These are phyloP conservation scores for Bisporella sp. DNA, from an alignment of 2,329 filamentous ascomycete genomes.

Conservation along the genomic window DNA sequence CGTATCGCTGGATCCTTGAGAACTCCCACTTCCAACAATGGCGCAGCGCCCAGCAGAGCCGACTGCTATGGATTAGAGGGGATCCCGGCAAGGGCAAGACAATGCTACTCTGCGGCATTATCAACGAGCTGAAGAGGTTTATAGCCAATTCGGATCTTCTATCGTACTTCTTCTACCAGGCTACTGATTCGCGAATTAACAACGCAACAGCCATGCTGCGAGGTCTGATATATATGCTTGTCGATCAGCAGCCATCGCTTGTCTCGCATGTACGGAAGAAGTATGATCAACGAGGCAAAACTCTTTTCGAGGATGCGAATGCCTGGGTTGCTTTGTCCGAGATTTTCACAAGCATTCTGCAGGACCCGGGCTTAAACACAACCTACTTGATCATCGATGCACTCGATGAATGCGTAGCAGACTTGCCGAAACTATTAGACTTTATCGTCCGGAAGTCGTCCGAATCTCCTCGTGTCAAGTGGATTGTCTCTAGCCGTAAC, in stretches of 20 bases:
- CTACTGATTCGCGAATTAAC: constrained; percentile 30
- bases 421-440: constrained; percentile 5
- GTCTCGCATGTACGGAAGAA: constrained; percentile 2
- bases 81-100: background rate
- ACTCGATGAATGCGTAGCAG: constrained; percentile 13
- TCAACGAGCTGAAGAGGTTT: background rate
- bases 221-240: constrained; percentile 35
- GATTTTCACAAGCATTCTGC: constrained; percentile 7
- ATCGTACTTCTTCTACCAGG: constrained; percentile 36
- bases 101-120: background rate
- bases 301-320: constrained; percentile 7
- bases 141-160: background rate
- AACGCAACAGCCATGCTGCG: constrained; percentile 33
- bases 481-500: constrained; percentile 14
- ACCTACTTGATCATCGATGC: constrained; percentile 19
- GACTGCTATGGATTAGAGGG: background rate
- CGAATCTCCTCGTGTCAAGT: constrained; percentile 7
- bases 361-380: constrained; percentile 3
- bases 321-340: constrained; percentile 5
- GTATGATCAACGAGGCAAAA: constrained; percentile 5
- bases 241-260: background rate
- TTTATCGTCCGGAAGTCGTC: constrained; percentile 5
- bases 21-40: background rate
- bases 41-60: background rate
- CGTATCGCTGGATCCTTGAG: background rate